A percentile compares a stretch with the other conserved stretches of the same genome.
Evolutionary conservation across 345 rosid genomes (phyloP).

Genomic region (Raphanus raphanistrum): DNA sequence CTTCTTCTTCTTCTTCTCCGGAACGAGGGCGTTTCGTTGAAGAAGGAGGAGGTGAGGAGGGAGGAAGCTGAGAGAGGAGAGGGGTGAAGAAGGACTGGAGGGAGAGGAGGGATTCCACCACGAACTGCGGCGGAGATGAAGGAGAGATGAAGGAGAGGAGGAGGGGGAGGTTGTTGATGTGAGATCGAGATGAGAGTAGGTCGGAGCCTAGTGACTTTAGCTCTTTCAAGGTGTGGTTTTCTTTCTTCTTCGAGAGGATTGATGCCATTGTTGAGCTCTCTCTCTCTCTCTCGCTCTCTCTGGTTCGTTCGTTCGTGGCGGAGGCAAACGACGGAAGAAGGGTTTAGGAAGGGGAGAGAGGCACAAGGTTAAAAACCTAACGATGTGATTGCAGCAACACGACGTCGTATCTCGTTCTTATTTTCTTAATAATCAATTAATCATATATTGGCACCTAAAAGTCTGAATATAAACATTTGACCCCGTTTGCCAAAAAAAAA

Average conservation of each 20-base stretch:
- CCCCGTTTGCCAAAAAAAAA: too few relatives aligned
- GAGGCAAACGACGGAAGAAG: slow-evolving; percentile 12
- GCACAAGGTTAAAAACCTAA: slow-evolving; percentile 4
- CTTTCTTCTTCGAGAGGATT: slow-evolving; percentile 38
- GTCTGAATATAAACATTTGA: too few relatives aligned
- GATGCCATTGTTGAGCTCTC: slow-evolving; percentile 51
- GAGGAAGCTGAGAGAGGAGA: slow-evolving; percentile 71
- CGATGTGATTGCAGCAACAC: neutral
- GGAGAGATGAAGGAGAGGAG: slow-evolving; percentile 72
- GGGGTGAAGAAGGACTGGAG: slow-evolving; percentile 91
- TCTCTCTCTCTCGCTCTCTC: neutral
- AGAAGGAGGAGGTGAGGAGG: slow-evolving; percentile 40
- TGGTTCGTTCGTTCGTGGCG: neutral
- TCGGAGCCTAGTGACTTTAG: slow-evolving; percentile 63
- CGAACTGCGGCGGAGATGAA: slow-evolving; percentile 56
- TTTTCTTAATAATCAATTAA: neutral
- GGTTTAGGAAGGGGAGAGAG: neutral
- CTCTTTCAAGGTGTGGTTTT: slow-evolving; percentile 51
- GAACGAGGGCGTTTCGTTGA: slow-evolving; percentile 33
- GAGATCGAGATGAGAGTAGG: slow-evolving; percentile 73
- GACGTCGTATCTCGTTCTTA: neutral
- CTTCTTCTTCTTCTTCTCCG: slow-evolving; percentile 16
- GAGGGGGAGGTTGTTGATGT: slow-evolving; percentile 76
- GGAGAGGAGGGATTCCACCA: slow-evolving; percentile 80
- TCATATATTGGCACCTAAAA: too few relatives aligned